Evolutionary conservation across 108 stramenopile species (phyloP).

Genomic region (Cyclotella atomus): DNA sequence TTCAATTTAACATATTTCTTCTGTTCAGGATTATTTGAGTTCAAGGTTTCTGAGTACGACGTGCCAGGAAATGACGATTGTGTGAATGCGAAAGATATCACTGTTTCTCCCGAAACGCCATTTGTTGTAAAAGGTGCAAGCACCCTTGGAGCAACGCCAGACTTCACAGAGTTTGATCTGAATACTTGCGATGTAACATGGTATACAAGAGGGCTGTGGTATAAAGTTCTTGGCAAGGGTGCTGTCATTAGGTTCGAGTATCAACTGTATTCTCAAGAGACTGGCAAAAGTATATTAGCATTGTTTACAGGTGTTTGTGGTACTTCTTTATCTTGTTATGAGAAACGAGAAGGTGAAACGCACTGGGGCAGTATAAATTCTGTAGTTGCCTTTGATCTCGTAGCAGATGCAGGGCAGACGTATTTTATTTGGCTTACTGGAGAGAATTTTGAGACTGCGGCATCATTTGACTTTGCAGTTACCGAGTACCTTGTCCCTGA

Average conservation of each 20-base stretch:
- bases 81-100: background rate
- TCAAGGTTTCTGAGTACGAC: conserved; percentile 15
- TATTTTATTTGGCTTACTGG: conserved; percentile 11
- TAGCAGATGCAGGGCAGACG: conserved; percentile 3
- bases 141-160: conserved; percentile 20
- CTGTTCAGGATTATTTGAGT: background rate
- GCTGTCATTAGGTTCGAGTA: conserved; percentile 6
- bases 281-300: background rate
- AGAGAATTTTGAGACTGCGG: conserved; percentile 13
- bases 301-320: conserved; percentile 17
- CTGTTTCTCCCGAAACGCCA: background rate
- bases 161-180: background rate
- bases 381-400: background rate
- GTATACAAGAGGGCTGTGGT: conserved; percentile 23
- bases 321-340: background rate
- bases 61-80: conserved; percentile 4
- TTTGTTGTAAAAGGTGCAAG: background rate
- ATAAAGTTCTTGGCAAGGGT: conserved; percentile 1
- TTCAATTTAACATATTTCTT: background rate
- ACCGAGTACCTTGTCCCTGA: conserved; percentile 9
- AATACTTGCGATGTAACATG: conserved; percentile 4
- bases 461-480: background rate
- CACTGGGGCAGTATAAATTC: background rate
- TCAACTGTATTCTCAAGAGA: conserved; percentile 4
- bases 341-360: background rate